Percentiles rank a stretch among this genome's conserved stretches.
These are phyloP conservation scores for Crithidia expoeki DNA, from an alignment of 208 protist genomes.

Conservation along the genomic window DNA sequence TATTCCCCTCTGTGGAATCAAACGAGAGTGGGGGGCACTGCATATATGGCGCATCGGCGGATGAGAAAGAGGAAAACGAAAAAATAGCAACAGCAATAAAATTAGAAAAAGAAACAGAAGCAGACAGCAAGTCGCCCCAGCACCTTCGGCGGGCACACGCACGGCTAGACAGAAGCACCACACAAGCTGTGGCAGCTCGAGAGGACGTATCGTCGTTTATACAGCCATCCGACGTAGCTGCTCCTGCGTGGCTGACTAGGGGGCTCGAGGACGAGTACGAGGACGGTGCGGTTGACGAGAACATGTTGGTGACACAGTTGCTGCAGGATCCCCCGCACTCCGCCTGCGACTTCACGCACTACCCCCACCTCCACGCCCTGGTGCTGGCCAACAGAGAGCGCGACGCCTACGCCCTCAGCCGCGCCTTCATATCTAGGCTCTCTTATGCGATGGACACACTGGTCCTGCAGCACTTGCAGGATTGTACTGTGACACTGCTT, in stretches of 20 bases:
- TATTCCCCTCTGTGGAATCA: background rate
- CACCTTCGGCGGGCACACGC: background rate
- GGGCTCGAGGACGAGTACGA: background rate
- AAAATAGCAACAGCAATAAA: too few relatives aligned
- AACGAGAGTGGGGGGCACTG: background rate
- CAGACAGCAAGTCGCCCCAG: too few relatives aligned
- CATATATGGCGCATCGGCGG: background rate
- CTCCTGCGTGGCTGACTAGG: slow-evolving; percentile 14
- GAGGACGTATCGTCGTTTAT: slow-evolving; percentile 12
- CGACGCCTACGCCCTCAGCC: slow-evolving; percentile 35
- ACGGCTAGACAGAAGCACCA: background rate
- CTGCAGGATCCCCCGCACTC: background rate
- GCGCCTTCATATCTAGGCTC: slow-evolving; percentile 32
- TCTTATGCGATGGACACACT: slow-evolving; percentile 44
- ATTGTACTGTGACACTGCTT: slow-evolving; percentile 60
- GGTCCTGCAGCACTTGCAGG: slow-evolving; percentile 53
- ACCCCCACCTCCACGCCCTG: slow-evolving; percentile 43
- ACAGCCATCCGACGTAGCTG: slow-evolving; percentile 14
- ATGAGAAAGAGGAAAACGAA: background rate
- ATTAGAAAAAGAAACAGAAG: too few relatives aligned
- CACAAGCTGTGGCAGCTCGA: background rate
- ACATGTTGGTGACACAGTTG: slow-evolving; percentile 6
- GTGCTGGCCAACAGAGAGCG: slow-evolving; percentile 40
- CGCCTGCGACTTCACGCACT: slow-evolving; percentile 23
- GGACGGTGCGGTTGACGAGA: background rate